Evolutionary conservation across 176 grass and related monocot genomes (phyloP).

Genomic region (Triticum aestivum): IWGSC_CS_RefSeq_v2.1 NC_057806.1:360424645-360425144

Average conservation of each 20-base stretch:
- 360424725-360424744: not conserved
- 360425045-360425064: not conserved
- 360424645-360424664: not conserved
- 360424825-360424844: constrained; percentile 2
- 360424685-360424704: not conserved
- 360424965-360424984: not conserved
- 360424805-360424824: not conserved
- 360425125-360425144: not conserved
- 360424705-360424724: not conserved
- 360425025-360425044: not conserved
- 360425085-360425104: not conserved
- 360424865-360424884: not conserved
- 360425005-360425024: not conserved
- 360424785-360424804: not conserved
- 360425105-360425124: not conserved
- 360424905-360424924: not conserved
- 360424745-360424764: not conserved
- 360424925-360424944: not conserved
- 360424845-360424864: constrained; percentile 9
- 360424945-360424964: not conserved
- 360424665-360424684: not conserved
- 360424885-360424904: not conserved
- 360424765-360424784: not conserved
- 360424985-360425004: not conserved
- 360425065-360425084: not conserved